Conservation (phyloP, 2,329 filamentous ascomycete species). For the Cryphonectria naterciae region DNA sequence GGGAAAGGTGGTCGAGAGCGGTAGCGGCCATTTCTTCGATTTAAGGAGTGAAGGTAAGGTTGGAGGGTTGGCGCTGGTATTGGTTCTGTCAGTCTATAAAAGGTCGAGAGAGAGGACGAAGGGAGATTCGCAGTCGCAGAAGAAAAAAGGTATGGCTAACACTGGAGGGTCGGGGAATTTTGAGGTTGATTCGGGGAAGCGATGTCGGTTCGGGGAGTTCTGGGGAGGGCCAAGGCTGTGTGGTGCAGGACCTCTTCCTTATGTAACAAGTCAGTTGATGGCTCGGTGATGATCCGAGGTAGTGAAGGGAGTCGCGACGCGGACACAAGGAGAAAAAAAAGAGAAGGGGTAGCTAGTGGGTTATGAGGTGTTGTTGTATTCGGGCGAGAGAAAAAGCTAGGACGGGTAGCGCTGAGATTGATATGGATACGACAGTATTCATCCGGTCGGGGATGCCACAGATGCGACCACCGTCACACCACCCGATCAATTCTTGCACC, state of each 20-base stretch:
- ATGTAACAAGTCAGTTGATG: constrained; percentile 2
- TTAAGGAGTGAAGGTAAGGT: constrained; percentile 6
- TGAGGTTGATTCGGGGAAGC: neutral
- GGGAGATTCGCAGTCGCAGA: neutral
- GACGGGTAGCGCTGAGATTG: constrained; percentile 17
- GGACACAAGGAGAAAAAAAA: constrained; percentile 10
- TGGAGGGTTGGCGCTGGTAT: neutral
- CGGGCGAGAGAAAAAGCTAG: constrained; percentile 29
- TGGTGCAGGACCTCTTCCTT: neutral
- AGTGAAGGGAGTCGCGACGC: constrained; percentile 20
- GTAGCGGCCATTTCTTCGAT: constrained; percentile 59
- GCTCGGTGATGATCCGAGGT: constrained; percentile 26
- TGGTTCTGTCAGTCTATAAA: neutral
- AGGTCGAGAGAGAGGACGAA: neutral
- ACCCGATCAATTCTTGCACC: constrained; percentile 9
- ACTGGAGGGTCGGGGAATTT: neutral
- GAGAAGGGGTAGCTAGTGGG: constrained; percentile 16
- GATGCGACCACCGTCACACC: constrained; percentile 17
- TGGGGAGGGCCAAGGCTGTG: constrained; percentile 6
- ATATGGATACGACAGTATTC: constrained; percentile 1
- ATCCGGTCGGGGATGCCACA: constrained; percentile 12
- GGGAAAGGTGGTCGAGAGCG: constrained; percentile 84
- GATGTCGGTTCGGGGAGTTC: neutral
- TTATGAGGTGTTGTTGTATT: constrained; percentile 28
- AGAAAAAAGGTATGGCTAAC: constrained; percentile 11